phyloP scores from a whole-genome alignment of 2,329 filamentous ascomycete species.

The Hymenoscyphus scutula region DNA sequence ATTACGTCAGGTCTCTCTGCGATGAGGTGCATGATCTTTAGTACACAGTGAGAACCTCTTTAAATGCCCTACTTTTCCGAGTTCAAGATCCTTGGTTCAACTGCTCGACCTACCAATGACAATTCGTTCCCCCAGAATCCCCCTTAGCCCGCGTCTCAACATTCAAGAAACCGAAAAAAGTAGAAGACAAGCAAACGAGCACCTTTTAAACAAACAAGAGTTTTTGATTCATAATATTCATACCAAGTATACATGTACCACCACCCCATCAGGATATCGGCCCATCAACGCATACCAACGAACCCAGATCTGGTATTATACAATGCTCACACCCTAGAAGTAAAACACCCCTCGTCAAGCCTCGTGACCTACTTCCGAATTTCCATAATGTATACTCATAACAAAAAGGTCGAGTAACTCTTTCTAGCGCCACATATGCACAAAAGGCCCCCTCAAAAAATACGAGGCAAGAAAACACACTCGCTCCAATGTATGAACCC shows the following conservation, averaged over 20 bases:
- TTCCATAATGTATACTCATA: not conserved
- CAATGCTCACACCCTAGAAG: not conserved
- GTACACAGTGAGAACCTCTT: no score
- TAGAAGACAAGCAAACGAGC: no score
- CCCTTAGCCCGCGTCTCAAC: no score
- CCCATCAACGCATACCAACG: not conserved
- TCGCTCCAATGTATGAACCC: not conserved
- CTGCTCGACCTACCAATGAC: no score
- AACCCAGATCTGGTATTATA: not conserved
- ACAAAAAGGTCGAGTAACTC: not conserved
- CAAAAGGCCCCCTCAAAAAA: not conserved
- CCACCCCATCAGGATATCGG: not conserved
- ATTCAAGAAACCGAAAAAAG: no score
- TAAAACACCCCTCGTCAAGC: not conserved
- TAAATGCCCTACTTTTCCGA: no score
- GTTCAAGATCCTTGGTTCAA: no score
- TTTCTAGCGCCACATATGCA: conserved; percentile 2
- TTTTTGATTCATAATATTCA: not conserved
- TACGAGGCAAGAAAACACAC: not conserved
- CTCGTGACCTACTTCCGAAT: not conserved
- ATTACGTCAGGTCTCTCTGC: no score
- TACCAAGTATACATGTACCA: not conserved
- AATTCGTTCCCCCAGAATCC: no score
- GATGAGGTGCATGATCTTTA: no score
- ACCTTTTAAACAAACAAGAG: no score